Evolutionary conservation across 495 filamentous ascomycete species (phyloP).

Genomic region (Thermochaetoides thermophila): DNA sequence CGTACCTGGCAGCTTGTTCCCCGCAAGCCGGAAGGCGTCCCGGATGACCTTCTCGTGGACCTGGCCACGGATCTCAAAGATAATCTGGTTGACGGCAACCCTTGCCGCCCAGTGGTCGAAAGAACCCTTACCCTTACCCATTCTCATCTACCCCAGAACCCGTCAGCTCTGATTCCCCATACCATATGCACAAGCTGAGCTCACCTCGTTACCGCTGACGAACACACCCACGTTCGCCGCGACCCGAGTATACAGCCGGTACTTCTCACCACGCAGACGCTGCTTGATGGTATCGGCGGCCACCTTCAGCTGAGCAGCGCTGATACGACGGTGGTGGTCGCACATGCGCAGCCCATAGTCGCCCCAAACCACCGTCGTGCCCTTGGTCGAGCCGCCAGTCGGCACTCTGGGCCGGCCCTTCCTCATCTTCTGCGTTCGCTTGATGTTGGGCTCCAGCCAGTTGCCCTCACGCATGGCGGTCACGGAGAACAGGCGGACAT

Average conservation of each 20-base stretch:
- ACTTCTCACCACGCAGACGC: slow-evolving; percentile 80
- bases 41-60: slow-evolving; percentile 87
- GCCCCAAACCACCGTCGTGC: slow-evolving; percentile 91
- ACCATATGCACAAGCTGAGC: no score
- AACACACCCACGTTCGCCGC: slow-evolving; percentile 89
- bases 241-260: slow-evolving; percentile 79
- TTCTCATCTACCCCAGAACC: slow-evolving; percentile 44
- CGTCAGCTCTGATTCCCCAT: no score
- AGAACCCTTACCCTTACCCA: slow-evolving; percentile 97
- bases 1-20: slow-evolving; percentile 87
- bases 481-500: slow-evolving; percentile 57
- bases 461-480: slow-evolving; percentile 43
- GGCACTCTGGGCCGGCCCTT: slow-evolving; percentile 80
- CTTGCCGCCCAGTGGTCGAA: slow-evolving; percentile 94
- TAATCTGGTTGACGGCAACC: slow-evolving; percentile 70
- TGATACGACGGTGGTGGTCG: slow-evolving; percentile 84
- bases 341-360: slow-evolving; percentile 90
- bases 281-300: slow-evolving; percentile 86
- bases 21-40: slow-evolving; percentile 89
- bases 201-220: slow-evolving; percentile 80
- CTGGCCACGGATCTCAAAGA: slow-evolving; percentile 84
- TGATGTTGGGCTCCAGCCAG: slow-evolving; percentile 69
- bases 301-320: slow-evolving; percentile 69
- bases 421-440: slow-evolving; percentile 67
- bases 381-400: slow-evolving; percentile 79